phyloP scores from a whole-genome alignment of 2,329 filamentous ascomycete species.

The Fusarium sororula region DNA sequence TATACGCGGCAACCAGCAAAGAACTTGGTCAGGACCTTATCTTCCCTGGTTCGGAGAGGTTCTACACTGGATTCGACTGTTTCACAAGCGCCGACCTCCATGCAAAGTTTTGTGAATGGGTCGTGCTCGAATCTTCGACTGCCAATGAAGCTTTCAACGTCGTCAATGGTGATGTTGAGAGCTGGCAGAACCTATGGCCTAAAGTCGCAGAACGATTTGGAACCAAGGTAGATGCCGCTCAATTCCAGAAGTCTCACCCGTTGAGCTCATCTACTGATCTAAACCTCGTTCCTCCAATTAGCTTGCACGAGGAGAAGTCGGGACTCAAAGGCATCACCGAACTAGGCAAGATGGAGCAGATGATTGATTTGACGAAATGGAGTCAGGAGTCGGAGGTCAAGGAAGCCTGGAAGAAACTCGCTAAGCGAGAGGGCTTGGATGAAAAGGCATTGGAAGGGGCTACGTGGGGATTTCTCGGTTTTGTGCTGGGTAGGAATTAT shows the following conservation, averaged over 20 bases:
- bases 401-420: neutral
- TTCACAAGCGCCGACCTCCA: neutral
- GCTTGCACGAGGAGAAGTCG: neutral
- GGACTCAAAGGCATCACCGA: neutral
- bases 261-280: neutral
- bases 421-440: neutral
- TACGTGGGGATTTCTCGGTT: constrained; percentile 3
- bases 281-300: neutral
- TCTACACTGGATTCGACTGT: neutral
- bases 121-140: neutral
- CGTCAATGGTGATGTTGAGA: constrained; percentile 5
- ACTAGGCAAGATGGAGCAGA: neutral
- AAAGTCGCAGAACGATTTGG: neutral
- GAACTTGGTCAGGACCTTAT: neutral
- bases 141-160: constrained; percentile 2
- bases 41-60: neutral
- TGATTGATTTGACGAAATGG: neutral
- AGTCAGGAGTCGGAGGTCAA: neutral
- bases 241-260: neutral
- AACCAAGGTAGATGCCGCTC: neutral
- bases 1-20: constrained; percentile 1
- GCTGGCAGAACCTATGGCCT: constrained; percentile 10
- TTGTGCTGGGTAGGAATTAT: constrained; percentile 1
- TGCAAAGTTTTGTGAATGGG: constrained; percentile 8
- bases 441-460: neutral